A percentile compares a stretch with the other conserved stretches of the same genome.
phyloP scores from a whole-genome alignment of 306 rosid species.

The Ammopiptanthus mongolicus region DNA sequence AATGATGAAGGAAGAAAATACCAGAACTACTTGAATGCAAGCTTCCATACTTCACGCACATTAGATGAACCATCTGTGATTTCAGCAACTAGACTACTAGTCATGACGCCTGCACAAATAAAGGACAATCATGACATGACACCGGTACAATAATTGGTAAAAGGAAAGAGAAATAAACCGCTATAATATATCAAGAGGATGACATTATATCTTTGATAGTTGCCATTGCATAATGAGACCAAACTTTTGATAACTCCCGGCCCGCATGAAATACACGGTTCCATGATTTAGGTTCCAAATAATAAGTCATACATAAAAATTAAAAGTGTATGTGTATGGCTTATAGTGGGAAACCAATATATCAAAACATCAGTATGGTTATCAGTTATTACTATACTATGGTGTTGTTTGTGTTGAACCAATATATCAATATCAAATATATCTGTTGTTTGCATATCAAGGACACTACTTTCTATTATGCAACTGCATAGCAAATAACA shows the following conservation, averaged over 20 bases:
- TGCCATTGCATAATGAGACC: background rate
- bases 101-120: slow-evolving; percentile 57
- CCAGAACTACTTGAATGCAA: slow-evolving; percentile 50
- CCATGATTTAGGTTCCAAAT: background rate
- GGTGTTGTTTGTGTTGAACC: too few relatives aligned
- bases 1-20: background rate
- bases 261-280: background rate
- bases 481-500: background rate
- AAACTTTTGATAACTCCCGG: background rate
- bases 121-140: background rate
- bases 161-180: background rate
- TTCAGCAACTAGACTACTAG: slow-evolving; percentile 56
- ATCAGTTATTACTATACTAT: background rate
- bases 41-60: slow-evolving; percentile 93
- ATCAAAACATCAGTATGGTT: background rate
- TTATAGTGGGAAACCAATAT: background rate
- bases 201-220: background rate
- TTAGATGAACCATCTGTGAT: slow-evolving; percentile 93
- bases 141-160: background rate
- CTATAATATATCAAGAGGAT: background rate
- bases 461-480: background rate
- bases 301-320: background rate
- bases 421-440: too few relatives aligned
- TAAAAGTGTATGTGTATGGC: background rate
- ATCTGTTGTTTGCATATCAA: background rate